Evolutionary conservation across 202 grass and related monocot species (phyloP), one percentile per base, ranked within the genome.

Genomic region (Musa balbisiana): DNA sequence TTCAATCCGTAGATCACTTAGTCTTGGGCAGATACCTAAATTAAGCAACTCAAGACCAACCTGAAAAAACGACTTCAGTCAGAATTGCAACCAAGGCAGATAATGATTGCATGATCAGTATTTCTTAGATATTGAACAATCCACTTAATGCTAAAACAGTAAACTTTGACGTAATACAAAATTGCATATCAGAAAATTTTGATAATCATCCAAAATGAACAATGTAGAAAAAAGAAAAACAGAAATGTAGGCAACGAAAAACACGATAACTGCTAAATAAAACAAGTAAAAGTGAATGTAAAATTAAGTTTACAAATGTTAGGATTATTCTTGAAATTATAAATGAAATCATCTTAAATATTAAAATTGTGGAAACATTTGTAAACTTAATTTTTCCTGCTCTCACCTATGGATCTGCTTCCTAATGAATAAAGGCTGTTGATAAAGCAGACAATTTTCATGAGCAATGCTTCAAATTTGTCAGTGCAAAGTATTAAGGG

Each of bases 31-130:
- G 76, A 99, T 99, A 66, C 95, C 95, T n/a, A 99, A 83, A 80
- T 99, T 92, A 78, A 99, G 87, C 62, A 80, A 89, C 73, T 92
- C 91, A 66, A 99, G 91, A 63, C 89, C 95, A 86, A 94, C 91
- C 95, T 99, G 86, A 53, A 86, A 62, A 51, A 73, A 2, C 33
- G 26, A 26, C 33, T 55, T 12, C 21, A 19, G 13, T n/a, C 33
- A 69, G 2, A 17, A 69, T 55, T 54, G 14, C 2, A 23, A 74
- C 13, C 53, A 74, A 19, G 13, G 49, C 11, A 72, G 9, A 72
- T 53, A 33, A 11, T 43, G 33, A 43, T 43, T 43, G 33, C 33
- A 43, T 8, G 33, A 43, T 43, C 33, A 43, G 33, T 33, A 33
- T 33, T 33, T 4, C 29, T 33, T 4, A 33, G 3, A 33, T 33